Evolutionary conservation across 2,329 filamentous ascomycete species (phyloP), one percentile per base, ranked within the genome.

Genomic region (Phialocephala sp.): DNA sequence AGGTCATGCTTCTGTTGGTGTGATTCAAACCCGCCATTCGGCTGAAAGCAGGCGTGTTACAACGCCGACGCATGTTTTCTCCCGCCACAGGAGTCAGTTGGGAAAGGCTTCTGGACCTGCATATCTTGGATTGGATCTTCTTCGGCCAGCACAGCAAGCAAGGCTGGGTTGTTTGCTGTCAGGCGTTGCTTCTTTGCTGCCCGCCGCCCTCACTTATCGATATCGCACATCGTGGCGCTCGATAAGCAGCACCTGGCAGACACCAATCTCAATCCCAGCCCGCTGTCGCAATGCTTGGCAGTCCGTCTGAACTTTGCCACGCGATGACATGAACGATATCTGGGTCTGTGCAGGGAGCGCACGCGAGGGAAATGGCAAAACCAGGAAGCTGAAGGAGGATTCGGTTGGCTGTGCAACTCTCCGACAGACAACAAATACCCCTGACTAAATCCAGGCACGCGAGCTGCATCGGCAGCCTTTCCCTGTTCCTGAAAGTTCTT

Each of bases 241-340:
- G 50, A 18, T 35, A n/a, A 54, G 9, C 27, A 54, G 24, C 12
- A 15, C 22, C 50, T 32, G 37, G 14, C 50, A 35, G 12, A 32
- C 22, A 32, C 32, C 24, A 54, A 54, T 54, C 50, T 54, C 24
- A 22, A 54, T 54, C 50, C 50, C 50, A 35, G 50, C 24, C 45
- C 50, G 50, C 24, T 54, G 50, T 54, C 50, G 50, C 24, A 4
- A 54, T 54, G 50, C 50, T 32, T 54, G 50, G 50, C 50, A 27
- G 22, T 32, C 41, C 50, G 18, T 54, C 50, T 35, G 50, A 54
- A 54, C 24, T 54, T 54, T 27, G 22, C 50, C 24, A 50, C 45
- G 45, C 45, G 45, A 43, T n/a, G 41, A 6, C 11, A 41, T 41
- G 12, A 41, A 41, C 9, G 12, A 41, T 41, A 8, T 20, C 45